Conservation (phyloP, 768 basidiomycete species). For the Boletus tomentosulus region DNA sequence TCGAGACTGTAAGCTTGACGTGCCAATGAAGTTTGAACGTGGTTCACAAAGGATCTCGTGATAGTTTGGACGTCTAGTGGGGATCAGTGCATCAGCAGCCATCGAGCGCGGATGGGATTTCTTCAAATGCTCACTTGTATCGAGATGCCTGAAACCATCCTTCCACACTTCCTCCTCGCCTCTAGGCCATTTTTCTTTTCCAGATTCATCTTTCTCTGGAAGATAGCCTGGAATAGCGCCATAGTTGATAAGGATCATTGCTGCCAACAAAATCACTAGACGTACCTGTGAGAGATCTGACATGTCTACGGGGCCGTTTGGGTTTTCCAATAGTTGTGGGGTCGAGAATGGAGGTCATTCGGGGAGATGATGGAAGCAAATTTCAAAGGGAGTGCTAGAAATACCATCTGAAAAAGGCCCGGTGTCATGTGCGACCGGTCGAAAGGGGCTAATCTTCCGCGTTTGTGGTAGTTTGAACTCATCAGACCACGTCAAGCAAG, state of each 20-base stretch:
- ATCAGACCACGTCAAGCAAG: too few relatives aligned
- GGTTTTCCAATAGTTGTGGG: constrained; percentile 58
- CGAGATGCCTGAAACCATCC: constrained; percentile 50
- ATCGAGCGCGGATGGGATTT: constrained; percentile 1
- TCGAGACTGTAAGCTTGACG: constrained; percentile 89
- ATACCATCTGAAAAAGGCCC: background rate
- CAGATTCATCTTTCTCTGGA: constrained; percentile 70
- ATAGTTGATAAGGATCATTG: background rate
- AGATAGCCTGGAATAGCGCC: constrained; percentile 58
- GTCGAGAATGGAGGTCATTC: constrained; percentile 66
- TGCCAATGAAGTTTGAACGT: constrained; percentile 86
- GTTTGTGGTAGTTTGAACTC: too few relatives aligned
- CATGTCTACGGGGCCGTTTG: constrained; percentile 55
- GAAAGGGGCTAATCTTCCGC: background rate
- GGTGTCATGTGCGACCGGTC: background rate
- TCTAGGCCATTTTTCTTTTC: constrained; percentile 82
- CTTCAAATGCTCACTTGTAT: constrained; percentile 42
- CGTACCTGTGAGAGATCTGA: constrained; percentile 62
- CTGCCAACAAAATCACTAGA: background rate
- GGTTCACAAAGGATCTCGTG: constrained; percentile 73
- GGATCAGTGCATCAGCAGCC: background rate
- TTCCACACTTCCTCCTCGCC: constrained; percentile 79
- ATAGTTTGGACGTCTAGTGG: constrained; percentile 53
- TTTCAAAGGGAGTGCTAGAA: background rate
- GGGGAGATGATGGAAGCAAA: background rate